Evolutionary conservation across 2,329 filamentous ascomycete genomes (phyloP).

Genomic region (Nannizziopsis barbatae): DNA sequence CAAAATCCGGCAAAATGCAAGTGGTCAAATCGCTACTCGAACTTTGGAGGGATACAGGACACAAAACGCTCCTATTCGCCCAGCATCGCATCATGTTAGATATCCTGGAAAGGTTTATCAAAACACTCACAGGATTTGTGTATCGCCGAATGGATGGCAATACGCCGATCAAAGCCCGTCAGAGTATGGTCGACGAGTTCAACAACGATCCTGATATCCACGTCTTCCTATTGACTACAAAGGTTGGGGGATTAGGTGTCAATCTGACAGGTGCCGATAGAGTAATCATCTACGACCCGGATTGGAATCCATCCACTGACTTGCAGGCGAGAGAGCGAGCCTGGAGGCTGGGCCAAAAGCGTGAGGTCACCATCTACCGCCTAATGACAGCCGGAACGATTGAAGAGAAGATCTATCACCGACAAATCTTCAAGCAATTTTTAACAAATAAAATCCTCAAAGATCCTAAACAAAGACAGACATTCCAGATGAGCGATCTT

Average conservation of each 20-base stretch:
- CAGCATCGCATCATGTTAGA: constrained; percentile 94
- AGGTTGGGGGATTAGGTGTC: constrained; percentile 84
- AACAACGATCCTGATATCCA: constrained; percentile 70
- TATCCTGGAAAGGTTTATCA: constrained; percentile 75
- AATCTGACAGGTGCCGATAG: constrained; percentile 91
- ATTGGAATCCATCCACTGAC: constrained; percentile 97
- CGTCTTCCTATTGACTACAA: constrained; percentile 87
- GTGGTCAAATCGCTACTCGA: constrained; percentile 78
- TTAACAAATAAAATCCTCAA: constrained; percentile 91
- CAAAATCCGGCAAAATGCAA: constrained; percentile 89
- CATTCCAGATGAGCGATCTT: constrained; percentile 78
- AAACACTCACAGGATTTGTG: constrained; percentile 54
- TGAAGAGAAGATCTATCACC: constrained; percentile 97
- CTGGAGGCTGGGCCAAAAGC: constrained; percentile 90
- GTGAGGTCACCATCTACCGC: constrained; percentile 89
- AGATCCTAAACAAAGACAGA: constrained; percentile 85
- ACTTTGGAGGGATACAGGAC: constrained; percentile 82
- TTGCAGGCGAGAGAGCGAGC: constrained; percentile 89
- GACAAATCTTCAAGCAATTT: constrained; percentile 98
- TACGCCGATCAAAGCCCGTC: constrained; percentile 78
- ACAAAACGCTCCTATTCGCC: constrained; percentile 87
- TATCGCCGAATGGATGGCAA: constrained; percentile 89
- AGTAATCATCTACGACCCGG: constrained; percentile 96
- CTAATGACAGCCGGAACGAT: constrained; percentile 98
- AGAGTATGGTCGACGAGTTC: constrained; percentile 83